Evolutionary conservation across 306 rosid genomes (phyloP), one percentile per base, ranked within the genome.

Genomic region (Acacia confusa): DNA sequence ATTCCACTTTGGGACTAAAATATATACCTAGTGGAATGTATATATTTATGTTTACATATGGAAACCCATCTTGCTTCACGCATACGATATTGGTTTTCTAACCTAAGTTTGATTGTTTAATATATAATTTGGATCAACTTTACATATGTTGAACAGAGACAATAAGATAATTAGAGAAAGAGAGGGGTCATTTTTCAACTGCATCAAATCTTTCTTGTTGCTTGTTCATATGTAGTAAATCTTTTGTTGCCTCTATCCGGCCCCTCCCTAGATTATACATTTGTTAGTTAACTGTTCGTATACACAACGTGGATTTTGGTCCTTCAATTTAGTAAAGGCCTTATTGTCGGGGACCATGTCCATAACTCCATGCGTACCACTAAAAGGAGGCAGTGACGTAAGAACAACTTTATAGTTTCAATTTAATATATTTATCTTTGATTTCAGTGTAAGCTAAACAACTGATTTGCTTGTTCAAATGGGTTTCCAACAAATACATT

Each of bases 401-500:
- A 76, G 86, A 81, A 67, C 30, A 83, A 60, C 79, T 79, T 84
- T 77, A 69, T 40, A 79, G 57, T 74, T 82, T 75, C 78, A 81
- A 32, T 78, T 58, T 81, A 78, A 84, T 79, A 84, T 76, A n/a
- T 55, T 44, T 12, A 38, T 68, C 55, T 55, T 76, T 77, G 84
- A 73, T 64, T 83, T 84, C 83, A 85, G 83, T 85, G 85, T 88
- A 90, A 83, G 90, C 85, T 81, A 90, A 88, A 90, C 90, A 85
- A 88, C 86, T 86, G 84, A 85, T 73, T 90, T 86, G 91, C 92
- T 88, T 85, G 88, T 48, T 81, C 79, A 25, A 79, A 79, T 79
- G 83, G 88, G 84, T 90, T 90, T 88, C 89, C 70, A 88, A 86
- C 90, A 84, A 88, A 90, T 76, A 76, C 90, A 78, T 86, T 57